These are phyloP conservation scores for Solanum pennellii DNA, from an alignment of 257 asterid genomes.

Conservation along the genomic window DNA sequence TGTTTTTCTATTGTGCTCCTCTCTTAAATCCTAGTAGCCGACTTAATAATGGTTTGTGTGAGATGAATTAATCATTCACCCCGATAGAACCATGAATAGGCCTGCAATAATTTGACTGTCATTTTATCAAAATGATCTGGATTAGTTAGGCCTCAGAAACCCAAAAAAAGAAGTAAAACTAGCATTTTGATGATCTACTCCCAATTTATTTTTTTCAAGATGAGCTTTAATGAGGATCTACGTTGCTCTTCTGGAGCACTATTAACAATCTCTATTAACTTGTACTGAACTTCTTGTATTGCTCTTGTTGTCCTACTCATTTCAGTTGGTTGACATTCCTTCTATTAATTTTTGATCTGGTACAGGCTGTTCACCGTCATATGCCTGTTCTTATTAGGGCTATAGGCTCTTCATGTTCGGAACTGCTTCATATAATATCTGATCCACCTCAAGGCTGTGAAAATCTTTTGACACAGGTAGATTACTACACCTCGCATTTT, in stretches of 20 bases:
- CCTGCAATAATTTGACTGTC: background rate
- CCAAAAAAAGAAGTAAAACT: background rate
- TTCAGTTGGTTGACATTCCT: background rate
- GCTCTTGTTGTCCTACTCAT: background rate
- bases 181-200: background rate
- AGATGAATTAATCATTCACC: background rate
- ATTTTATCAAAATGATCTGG: background rate
- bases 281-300: background rate
- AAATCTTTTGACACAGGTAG: constrained; percentile 69
- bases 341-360: background rate
- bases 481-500: background rate
- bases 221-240: background rate
- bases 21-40: background rate
- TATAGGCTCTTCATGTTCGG: constrained; percentile 55
- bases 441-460: constrained; percentile 95
- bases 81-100: background rate
- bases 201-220: background rate
- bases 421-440: constrained; percentile 68
- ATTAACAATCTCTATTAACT: background rate
- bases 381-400: constrained; percentile 67
- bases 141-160: background rate
- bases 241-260: background rate
- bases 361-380: constrained; percentile 95
- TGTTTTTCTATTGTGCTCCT: constrained; percentile 9
- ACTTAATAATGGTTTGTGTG: background rate